Percentiles rank a stretch among this genome's conserved stretches.
Conservation (phyloP, 768 basidiomycete genomes). For the Serendipita indica region DNA sequence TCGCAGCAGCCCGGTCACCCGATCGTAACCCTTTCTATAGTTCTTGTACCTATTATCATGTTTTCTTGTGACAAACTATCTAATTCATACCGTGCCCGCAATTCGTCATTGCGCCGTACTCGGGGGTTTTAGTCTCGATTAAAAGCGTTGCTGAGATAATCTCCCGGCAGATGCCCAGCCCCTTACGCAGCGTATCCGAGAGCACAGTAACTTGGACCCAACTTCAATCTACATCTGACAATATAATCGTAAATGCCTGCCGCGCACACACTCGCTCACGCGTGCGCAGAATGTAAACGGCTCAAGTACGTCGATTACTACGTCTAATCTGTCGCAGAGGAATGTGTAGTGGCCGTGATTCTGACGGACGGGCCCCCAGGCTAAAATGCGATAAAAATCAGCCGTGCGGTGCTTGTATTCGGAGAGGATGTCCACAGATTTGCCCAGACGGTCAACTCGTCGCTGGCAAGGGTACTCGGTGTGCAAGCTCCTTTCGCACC, state of each 20-base stretch:
- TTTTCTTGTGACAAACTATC: no score
- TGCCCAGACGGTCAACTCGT: slow-evolving; percentile 7
- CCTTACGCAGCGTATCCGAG: no score
- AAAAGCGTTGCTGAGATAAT: no score
- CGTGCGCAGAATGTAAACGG: slow-evolving; percentile 1
- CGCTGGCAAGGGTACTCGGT: slow-evolving; percentile 7
- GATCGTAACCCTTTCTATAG: not conserved
- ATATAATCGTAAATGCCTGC: no score
- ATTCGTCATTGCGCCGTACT: no score
- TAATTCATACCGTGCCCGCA: no score
- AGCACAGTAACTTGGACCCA: no score
- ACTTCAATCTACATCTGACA: no score
- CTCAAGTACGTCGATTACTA: not conserved
- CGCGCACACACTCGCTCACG: not conserved
- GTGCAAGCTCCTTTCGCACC: not conserved
- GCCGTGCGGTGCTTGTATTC: not conserved
- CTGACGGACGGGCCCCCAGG: not conserved
- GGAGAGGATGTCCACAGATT: slow-evolving; percentile 4
- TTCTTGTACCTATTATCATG: not conserved
- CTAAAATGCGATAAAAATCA: slow-evolving; percentile 7
- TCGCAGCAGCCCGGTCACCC: no score
- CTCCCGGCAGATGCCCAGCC: no score
- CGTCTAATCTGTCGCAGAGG: not conserved
- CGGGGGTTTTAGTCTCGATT: no score
- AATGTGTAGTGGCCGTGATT: not conserved